Evolutionary conservation across 2,329 filamentous ascomycete genomes (phyloP).

Genomic region (Didymella exigua): DNA sequence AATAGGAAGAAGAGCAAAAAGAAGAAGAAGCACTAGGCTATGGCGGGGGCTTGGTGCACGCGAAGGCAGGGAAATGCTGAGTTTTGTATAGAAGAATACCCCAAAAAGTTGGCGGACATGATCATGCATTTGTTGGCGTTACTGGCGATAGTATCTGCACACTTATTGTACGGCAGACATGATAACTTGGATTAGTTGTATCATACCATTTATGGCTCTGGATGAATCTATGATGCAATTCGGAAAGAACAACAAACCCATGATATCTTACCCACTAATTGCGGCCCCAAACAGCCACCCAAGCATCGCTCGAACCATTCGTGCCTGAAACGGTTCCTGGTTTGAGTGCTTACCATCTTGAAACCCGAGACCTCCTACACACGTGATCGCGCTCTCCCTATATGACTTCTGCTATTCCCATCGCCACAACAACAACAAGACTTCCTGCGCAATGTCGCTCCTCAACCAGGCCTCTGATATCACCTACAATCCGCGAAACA

Average conservation of each 20-base stretch:
- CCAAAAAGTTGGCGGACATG: conserved; percentile 4
- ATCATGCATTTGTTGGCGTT: conserved; percentile 7
- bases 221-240: background rate
- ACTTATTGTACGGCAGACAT: background rate
- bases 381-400: conserved; percentile 33
- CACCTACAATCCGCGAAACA: conserved; percentile 61
- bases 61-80: background rate
- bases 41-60: background rate
- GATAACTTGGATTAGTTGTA: background rate
- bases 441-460: conserved; percentile 37
- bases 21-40: conserved; percentile 34
- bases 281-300: conserved; percentile 16
- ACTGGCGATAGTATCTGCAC: background rate
- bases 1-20: conserved; percentile 49
- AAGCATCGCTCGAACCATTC: conserved; percentile 27
- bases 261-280: background rate
- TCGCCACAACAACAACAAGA: conserved; percentile 16
- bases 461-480: conserved; percentile 46
- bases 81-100: conserved; percentile 12
- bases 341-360: conserved; percentile 31
- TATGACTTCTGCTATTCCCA: conserved; percentile 27
- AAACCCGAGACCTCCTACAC: conserved; percentile 27
- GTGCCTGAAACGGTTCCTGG: conserved; percentile 36
- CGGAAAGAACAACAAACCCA: background rate
- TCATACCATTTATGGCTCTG: too few relatives aligned